Evolutionary conservation across 1,139 yeast species (phyloP).

Genomic region (Trichomonascaceae sp.): DNA sequence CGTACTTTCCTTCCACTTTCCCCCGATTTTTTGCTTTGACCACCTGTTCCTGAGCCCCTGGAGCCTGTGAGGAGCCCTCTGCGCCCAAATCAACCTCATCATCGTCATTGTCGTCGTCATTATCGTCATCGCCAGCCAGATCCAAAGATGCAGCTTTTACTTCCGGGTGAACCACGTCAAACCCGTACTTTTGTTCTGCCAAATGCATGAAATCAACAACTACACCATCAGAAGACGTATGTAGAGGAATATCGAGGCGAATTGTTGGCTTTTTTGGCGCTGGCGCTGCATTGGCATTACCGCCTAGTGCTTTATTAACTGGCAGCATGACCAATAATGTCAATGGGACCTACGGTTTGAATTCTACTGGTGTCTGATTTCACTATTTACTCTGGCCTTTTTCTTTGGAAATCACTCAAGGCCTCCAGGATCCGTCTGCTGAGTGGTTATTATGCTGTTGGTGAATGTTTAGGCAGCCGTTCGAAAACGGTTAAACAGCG

Average conservation of each 20-base stretch:
- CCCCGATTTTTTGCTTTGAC: constrained; percentile 42
- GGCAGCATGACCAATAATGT: background rate
- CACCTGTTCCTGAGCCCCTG: constrained; percentile 8
- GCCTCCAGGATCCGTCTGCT: background rate
- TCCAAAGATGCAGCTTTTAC: constrained; percentile 44
- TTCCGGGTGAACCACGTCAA: constrained; percentile 65
- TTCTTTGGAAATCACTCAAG: too few species aligned
- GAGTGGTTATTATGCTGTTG: background rate
- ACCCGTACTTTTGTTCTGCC: constrained; percentile 84
- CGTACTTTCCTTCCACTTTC: constrained; percentile 66
- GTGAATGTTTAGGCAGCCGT: background rate
- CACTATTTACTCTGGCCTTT: too few species aligned
- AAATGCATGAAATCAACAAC: constrained; percentile 71
- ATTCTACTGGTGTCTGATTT: background rate
- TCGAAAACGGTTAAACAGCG: background rate
- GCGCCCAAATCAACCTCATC: constrained; percentile 28
- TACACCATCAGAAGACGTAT: constrained; percentile 31
- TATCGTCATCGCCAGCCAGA: constrained; percentile 56
- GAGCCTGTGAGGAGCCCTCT: constrained; percentile 4
- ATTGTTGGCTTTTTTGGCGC: constrained; percentile 6
- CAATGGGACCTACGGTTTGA: background rate
- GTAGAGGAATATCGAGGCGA: constrained; percentile 5
- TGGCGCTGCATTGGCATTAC: background rate
- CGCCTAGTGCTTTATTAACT: background rate
- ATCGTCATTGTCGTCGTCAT: constrained; percentile 50